phyloP scores from a whole-genome alignment of 768 basidiomycete species.

The Mycena chlorophos region DNA sequence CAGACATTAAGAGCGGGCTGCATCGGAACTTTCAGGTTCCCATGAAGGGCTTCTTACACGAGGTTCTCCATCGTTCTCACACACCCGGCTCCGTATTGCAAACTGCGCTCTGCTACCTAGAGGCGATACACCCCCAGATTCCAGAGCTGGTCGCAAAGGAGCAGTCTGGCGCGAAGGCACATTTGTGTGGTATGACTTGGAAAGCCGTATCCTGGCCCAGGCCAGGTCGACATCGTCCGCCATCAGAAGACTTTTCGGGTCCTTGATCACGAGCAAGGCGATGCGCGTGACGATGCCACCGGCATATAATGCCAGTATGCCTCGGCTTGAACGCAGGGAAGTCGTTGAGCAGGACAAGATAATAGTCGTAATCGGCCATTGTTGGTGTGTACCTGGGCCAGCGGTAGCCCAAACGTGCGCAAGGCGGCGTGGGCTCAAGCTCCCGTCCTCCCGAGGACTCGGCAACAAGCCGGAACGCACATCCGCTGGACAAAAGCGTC shows the following conservation, averaged over 20 bases:
- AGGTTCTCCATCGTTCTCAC: conserved; percentile 83
- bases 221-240: neutral
- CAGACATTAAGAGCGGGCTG: conserved; percentile 14
- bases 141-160: conserved; percentile 61
- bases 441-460: neutral
- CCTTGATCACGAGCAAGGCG: too few species aligned
- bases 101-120: conserved; percentile 84
- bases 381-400: too few species aligned
- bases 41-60: conserved; percentile 80
- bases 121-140: conserved; percentile 73
- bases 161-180: conserved; percentile 43
- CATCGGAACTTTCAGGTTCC: conserved; percentile 49
- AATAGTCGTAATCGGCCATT: neutral
- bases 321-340: too few species aligned
- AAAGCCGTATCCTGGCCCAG: conserved; percentile 42
- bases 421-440: neutral
- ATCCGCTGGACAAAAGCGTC: neutral
- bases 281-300: neutral
- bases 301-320: neutral
- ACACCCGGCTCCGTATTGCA: conserved; percentile 84
- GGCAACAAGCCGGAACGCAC: neutral
- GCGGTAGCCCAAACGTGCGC: neutral
- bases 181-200: conserved; percentile 41
- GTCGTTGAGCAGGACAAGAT: neutral
- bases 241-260: neutral